Evolutionary conservation across 2,329 filamentous ascomycete genomes (phyloP).

Genomic region (Beauveria pseudobassiana): DNA sequence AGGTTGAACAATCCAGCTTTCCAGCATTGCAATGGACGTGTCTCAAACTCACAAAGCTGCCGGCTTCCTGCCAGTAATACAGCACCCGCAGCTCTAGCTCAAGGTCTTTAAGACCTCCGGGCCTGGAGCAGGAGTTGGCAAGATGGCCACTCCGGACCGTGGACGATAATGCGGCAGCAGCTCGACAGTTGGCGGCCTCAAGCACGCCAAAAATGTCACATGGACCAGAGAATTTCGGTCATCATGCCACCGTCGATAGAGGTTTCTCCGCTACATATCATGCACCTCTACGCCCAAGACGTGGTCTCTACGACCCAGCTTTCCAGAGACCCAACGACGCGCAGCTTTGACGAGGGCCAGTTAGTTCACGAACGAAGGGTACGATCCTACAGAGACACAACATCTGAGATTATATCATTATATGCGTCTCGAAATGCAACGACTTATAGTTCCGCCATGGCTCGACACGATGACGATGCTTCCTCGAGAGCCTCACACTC

Average conservation of each 20-base stretch:
- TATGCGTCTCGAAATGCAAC: constrained; percentile 33
- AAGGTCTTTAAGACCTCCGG: not conserved
- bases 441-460: not conserved
- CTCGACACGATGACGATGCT: not conserved
- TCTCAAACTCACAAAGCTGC: not conserved
- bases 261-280: constrained; percentile 22
- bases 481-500: not conserved
- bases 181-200: not conserved
- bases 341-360: constrained; percentile 23
- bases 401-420: constrained; percentile 49
- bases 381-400: constrained; percentile 43
- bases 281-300: constrained; percentile 21
- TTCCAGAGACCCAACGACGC: constrained; percentile 22
- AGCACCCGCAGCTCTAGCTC: not conserved
- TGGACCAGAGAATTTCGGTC: not conserved
- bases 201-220: not conserved
- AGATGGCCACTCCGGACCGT: constrained; percentile 7
- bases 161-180: not conserved
- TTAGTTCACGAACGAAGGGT: constrained; percentile 36
- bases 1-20: no score
- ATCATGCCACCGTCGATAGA: not conserved
- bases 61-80: not conserved
- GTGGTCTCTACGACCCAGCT: constrained; percentile 23
- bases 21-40: not conserved
- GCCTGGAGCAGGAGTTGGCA: not conserved